Conservation (phyloP, 1,284 basidiomycete species). For the Exobasidium cylindrosporum region DNA sequence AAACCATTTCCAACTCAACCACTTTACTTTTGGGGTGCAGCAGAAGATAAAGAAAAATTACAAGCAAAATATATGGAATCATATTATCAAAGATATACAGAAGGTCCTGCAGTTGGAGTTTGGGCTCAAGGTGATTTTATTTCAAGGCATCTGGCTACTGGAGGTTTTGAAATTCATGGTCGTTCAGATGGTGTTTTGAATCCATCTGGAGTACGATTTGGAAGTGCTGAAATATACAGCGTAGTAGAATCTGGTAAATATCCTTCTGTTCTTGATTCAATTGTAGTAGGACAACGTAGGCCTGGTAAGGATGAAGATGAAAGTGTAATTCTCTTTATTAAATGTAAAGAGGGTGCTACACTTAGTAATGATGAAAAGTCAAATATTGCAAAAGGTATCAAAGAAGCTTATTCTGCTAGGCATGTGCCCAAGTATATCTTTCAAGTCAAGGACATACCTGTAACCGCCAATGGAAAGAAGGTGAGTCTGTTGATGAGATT, state of each 20-base stretch:
- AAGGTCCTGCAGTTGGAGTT: conserved; percentile 69
- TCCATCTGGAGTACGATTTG: conserved; percentile 77
- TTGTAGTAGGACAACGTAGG: conserved; percentile 72
- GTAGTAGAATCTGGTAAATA: conserved; percentile 59
- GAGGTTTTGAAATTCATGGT: conserved; percentile 78
- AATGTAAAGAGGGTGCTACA: conserved; percentile 17
- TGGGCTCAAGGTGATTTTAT: conserved; percentile 65
- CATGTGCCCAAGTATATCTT: conserved; percentile 62
- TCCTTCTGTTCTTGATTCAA: conserved; percentile 63
- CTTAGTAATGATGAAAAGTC: conserved; percentile 53
- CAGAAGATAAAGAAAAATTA: conserved; percentile 35
- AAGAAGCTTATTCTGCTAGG: conserved; percentile 63
- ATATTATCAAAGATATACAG: conserved; percentile 47
- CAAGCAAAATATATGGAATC: conserved; percentile 52
- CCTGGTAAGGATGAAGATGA: conserved; percentile 72
- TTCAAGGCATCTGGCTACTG: conserved; percentile 63
- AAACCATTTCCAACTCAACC: conserved; percentile 55
- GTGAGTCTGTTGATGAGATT: neutral
- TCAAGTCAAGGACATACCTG: conserved; percentile 69
- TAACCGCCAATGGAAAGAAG: conserved; percentile 76
- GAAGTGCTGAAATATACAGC: conserved; percentile 79
- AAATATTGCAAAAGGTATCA: conserved; percentile 66
- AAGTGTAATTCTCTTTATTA: conserved; percentile 73
- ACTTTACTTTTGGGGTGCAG: conserved; percentile 27
- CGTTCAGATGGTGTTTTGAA: conserved; percentile 56